Evolutionary conservation across 2,329 filamentous ascomycete species (phyloP).

Genomic region (Colletotrichum musae): DNA sequence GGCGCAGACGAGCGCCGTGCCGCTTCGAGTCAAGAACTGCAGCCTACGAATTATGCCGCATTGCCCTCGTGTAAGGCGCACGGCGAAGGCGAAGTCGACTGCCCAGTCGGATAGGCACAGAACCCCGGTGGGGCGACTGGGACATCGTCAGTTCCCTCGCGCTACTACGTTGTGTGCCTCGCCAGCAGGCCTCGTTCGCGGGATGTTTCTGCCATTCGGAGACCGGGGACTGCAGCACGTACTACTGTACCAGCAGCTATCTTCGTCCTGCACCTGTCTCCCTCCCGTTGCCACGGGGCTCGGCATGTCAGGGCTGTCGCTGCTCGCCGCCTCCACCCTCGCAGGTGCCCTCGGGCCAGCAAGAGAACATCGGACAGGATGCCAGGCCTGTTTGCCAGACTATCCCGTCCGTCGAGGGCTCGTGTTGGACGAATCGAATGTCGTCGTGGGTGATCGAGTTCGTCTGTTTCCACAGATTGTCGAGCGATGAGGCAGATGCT

Average conservation of each 20-base stretch:
- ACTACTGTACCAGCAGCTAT: neutral
- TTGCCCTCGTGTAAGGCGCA: neutral
- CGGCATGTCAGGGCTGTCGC: conserved; percentile 22
- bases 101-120: conserved; percentile 12
- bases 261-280: conserved; percentile 37
- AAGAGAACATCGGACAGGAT: conserved; percentile 11
- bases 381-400: conserved; percentile 20
- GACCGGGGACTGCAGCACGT: conserved; percentile 13
- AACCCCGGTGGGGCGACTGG: conserved; percentile 11
- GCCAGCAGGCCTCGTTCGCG: conserved; percentile 12
- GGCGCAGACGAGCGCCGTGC: conserved; percentile 3
- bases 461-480: conserved; percentile 40
- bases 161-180: neutral
- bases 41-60: conserved; percentile 11
- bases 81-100: conserved; percentile 21
- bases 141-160: conserved; percentile 1
- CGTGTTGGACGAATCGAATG: conserved; percentile 27
- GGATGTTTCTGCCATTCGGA: conserved; percentile 38
- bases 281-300: conserved; percentile 8
- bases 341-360: conserved; percentile 14
- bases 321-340: conserved; percentile 12
- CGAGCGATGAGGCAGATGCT: conserved; percentile 35
- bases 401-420: neutral
- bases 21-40: conserved; percentile 32
- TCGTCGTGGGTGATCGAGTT: conserved; percentile 29